Conservation (phyloP, 116 monocot genomes). For the Phalaenopsis hybrid region DNA sequence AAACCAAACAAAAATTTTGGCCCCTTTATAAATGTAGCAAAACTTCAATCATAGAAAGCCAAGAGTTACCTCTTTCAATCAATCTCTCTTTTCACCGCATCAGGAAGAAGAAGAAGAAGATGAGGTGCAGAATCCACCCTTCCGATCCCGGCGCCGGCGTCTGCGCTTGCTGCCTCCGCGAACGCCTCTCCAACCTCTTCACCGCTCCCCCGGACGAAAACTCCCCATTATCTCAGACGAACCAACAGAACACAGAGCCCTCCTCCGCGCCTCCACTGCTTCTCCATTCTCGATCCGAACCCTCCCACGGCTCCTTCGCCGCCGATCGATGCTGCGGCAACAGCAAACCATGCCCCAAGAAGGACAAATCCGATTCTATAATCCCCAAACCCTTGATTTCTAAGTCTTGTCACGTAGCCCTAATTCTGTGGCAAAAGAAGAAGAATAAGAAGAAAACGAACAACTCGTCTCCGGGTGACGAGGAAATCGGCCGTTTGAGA, state of each 20-base stretch:
- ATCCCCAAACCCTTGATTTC: conserved; percentile 13
- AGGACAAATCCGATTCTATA: not conserved
- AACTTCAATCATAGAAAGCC: not conserved
- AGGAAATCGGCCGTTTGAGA: not conserved
- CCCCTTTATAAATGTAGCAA: not conserved
- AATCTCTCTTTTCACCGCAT: not conserved
- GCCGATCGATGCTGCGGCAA: not conserved
- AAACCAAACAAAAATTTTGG: too few species aligned
- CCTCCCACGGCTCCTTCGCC: conserved; percentile 16
- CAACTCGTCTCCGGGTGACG: not conserved
- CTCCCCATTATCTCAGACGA: not conserved
- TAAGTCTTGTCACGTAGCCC: conserved; percentile 24
- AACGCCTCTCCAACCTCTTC: conserved; percentile 47
- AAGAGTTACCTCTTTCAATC: not conserved
- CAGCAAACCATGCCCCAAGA: conserved; percentile 15
- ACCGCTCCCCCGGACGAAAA: conserved; percentile 6
- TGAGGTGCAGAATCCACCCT: conserved; percentile 58
- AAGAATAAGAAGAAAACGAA: not conserved
- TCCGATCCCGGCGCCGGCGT: conserved; percentile 41
- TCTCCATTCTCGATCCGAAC: conserved; percentile 28
- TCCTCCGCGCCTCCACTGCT: conserved; percentile 6
- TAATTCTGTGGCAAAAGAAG: conserved; percentile 11
- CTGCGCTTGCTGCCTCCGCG: conserved; percentile 73
- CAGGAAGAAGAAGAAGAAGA: not conserved
- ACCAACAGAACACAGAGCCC: not conserved